These are phyloP conservation scores for Cercospora sp. DNA, from an alignment of 2,329 filamentous ascomycete species.

Conservation along the genomic window DNA sequence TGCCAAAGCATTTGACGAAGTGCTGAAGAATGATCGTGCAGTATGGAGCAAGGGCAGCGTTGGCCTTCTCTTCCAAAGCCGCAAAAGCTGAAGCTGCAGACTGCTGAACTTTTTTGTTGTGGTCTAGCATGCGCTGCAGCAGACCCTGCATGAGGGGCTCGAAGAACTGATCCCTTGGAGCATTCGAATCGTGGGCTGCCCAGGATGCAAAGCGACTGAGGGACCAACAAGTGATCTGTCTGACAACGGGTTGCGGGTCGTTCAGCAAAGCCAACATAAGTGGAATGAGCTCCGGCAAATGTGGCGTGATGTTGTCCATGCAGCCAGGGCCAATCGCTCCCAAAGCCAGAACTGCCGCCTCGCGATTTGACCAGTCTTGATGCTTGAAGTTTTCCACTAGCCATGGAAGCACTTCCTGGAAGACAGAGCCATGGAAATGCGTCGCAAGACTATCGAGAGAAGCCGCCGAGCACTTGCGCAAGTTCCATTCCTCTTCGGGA, in stretches of 20 bases:
- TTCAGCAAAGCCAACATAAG: conserved; percentile 85
- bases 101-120: conserved; percentile 97
- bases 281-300: conserved; percentile 84
- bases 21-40: conserved; percentile 87
- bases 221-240: conserved; percentile 98
- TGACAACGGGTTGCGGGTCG: conserved; percentile 84
- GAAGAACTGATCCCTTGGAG: conserved; percentile 75
- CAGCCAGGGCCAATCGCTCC: conserved; percentile 95
- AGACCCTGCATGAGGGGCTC: conserved; percentile 98
- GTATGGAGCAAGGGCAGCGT: conserved; percentile 77
- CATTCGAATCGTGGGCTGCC: conserved; percentile 73
- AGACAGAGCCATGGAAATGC: conserved; percentile 84
- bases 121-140: conserved; percentile 88
- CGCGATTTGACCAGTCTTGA: conserved; percentile 84
- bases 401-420: conserved; percentile 89
- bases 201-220: conserved; percentile 89
- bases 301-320: conserved; percentile 82
- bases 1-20: conserved; percentile 86
- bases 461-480: conserved; percentile 95
- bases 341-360: conserved; percentile 90
- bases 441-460: conserved; percentile 91
- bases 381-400: conserved; percentile 86
- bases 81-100: conserved; percentile 95
- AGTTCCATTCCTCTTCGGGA: conserved; percentile 89
- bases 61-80: conserved; percentile 90